Conservation (phyloP, 2,329 filamentous ascomycete genomes). For the Epichloe scottii region DNA sequence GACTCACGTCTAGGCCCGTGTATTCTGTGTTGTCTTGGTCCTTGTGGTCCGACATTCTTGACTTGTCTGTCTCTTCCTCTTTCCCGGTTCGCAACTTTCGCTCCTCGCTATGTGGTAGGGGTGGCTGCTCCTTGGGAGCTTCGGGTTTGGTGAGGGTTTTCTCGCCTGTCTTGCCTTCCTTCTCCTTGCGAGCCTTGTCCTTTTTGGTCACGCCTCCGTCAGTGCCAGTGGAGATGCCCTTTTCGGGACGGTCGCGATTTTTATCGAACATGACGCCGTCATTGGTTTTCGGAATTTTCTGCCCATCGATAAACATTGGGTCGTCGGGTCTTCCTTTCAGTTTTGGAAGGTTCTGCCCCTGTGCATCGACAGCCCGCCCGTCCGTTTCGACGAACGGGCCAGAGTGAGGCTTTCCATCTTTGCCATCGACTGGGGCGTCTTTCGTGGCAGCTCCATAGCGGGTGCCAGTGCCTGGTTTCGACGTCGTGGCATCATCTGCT, state of each 20-base stretch:
- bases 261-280: slow-evolving; percentile 93
- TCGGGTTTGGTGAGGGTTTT: slow-evolving; percentile 65
- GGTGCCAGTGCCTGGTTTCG: slow-evolving; percentile 17
- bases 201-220: slow-evolving; percentile 85
- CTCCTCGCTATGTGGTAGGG: slow-evolving; percentile 69
- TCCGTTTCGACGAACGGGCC: slow-evolving; percentile 63
- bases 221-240: slow-evolving; percentile 69
- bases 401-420: slow-evolving; percentile 84
- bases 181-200: slow-evolving; percentile 58
- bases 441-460: slow-evolving; percentile 39
- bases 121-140: slow-evolving; percentile 73
- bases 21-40: slow-evolving; percentile 21
- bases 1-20: slow-evolving; percentile 24
- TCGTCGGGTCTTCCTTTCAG: slow-evolving; percentile 39
- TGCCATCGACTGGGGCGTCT: slow-evolving; percentile 81
- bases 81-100: slow-evolving; percentile 44
- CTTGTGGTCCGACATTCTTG: slow-evolving; percentile 31
- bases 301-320: slow-evolving; percentile 42
- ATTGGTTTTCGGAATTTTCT: slow-evolving; percentile 49
- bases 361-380: slow-evolving; percentile 20
- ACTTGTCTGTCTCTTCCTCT: slow-evolving; percentile 28
- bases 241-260: slow-evolving; percentile 59
- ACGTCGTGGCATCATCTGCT: slow-evolving; percentile 13
- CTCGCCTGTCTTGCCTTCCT: slow-evolving; percentile 52
- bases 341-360: slow-evolving; percentile 27